phyloP scores from a whole-genome alignment of 441 rosid species.

The Codiaeum variegatum region DNA sequence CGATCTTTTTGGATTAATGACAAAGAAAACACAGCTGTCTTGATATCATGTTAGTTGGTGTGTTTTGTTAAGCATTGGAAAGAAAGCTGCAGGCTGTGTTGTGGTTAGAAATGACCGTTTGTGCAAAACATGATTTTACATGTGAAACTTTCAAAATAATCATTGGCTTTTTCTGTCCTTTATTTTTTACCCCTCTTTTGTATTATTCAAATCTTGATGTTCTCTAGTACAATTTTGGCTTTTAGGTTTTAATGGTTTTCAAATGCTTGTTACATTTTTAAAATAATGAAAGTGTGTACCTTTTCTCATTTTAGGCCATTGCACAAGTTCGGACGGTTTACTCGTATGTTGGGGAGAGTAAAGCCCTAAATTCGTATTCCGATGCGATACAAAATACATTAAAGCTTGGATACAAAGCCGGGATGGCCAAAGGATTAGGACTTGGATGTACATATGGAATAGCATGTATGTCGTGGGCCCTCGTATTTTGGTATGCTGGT shows the following conservation, averaged over 20 bases:
- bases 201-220: slow-evolving; percentile 5
- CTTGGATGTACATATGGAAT: slow-evolving; percentile 97
- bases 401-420: slow-evolving; percentile 96
- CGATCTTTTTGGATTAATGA: slow-evolving; percentile 15
- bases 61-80: slow-evolving; percentile 22
- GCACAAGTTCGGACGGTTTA: slow-evolving; percentile 96
- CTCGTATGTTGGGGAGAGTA: slow-evolving; percentile 95
- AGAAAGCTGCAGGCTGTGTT: slow-evolving; percentile 17
- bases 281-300: not conserved
- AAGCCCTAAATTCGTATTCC: slow-evolving; percentile 82
- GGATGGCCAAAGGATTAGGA: slow-evolving; percentile 99
- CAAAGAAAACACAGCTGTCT: slow-evolving; percentile 22
- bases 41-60: slow-evolving; percentile 19
- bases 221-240: slow-evolving; percentile 13
- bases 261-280: not conserved
- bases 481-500: slow-evolving; percentile 99
- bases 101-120: slow-evolving; percentile 21
- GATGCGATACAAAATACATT: slow-evolving; percentile 93
- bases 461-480: slow-evolving; percentile 99
- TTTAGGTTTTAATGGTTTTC: not conserved
- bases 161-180: slow-evolving; percentile 16
- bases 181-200: not conserved
- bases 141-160: slow-evolving; percentile 22
- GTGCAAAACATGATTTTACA: slow-evolving; percentile 27
- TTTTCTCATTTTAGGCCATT: slow-evolving; percentile 51